These are phyloP conservation scores for Hygrophila difformis DNA, from an alignment of 257 asterid genomes.

Conservation along the genomic window DNA sequence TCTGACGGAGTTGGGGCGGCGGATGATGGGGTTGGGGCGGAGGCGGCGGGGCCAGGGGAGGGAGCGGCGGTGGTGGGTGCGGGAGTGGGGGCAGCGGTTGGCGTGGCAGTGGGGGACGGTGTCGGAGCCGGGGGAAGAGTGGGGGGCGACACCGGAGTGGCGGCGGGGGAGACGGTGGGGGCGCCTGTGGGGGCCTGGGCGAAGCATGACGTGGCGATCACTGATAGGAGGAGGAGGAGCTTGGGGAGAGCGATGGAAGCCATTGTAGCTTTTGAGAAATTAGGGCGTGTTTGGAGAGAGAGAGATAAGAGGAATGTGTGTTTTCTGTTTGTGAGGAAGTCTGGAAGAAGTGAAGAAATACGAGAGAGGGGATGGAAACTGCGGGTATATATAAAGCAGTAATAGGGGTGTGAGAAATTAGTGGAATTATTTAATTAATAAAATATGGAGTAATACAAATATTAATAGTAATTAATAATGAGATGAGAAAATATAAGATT, in stretches of 20 bases:
- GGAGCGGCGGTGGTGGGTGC: neutral
- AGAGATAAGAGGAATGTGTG: neutral
- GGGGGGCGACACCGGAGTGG: slow-evolving; percentile 35
- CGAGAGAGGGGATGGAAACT: too few species aligned
- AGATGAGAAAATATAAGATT: too few species aligned
- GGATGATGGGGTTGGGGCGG: slow-evolving; percentile 18
- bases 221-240: slow-evolving; percentile 39
- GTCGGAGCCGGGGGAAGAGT: slow-evolving; percentile 25
- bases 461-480: slow-evolving; percentile 14
- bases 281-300: neutral
- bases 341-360: neutral
- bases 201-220: slow-evolving; percentile 42
- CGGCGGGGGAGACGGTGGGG: slow-evolving; percentile 49
- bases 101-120: slow-evolving; percentile 1
- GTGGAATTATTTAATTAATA: slow-evolving; percentile 6
- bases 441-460: too few species aligned
- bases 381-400: slow-evolving; percentile 18
- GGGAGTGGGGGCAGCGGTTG: slow-evolving; percentile 23
- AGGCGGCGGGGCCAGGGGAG: slow-evolving; percentile 23
- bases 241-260: slow-evolving; percentile 27
- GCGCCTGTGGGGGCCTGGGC: slow-evolving; percentile 61
- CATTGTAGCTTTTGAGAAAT: slow-evolving; percentile 14
- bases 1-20: neutral
- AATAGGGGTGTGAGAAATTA: neutral
- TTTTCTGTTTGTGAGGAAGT: neutral